Percentiles rank a stretch among this genome's conserved stretches.
Evolutionary conservation across 768 basidiomycete genomes (phyloP).

Genomic region (Rhodotorula toruloides): DNA sequence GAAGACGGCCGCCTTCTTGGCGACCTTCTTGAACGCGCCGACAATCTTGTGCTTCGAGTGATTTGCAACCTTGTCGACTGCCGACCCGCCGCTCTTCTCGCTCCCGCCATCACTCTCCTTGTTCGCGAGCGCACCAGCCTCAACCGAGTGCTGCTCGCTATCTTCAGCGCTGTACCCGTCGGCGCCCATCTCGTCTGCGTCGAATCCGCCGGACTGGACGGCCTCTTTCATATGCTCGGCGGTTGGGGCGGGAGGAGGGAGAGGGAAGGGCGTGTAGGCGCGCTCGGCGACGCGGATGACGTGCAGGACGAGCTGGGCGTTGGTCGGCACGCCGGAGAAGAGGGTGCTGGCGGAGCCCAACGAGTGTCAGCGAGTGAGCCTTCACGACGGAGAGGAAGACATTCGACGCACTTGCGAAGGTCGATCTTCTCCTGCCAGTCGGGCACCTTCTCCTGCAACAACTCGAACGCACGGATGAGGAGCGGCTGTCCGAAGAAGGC

Average conservation of each 20-base stretch:
- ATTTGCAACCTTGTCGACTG: background rate
- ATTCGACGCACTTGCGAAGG: slow-evolving; percentile 45
- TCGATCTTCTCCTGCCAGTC: slow-evolving; percentile 49
- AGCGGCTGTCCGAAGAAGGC: slow-evolving; percentile 49
- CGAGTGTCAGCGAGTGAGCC: background rate
- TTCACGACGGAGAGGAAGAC: background rate
- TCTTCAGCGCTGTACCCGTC: background rate
- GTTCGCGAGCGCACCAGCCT: slow-evolving; percentile 27
- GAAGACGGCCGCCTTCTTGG: slow-evolving; percentile 48
- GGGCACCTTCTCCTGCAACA: slow-evolving; percentile 46
- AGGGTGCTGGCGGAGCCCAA: slow-evolving; percentile 45
- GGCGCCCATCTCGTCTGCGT: slow-evolving; percentile 20
- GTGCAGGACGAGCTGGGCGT: slow-evolving; percentile 48
- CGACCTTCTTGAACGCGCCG: slow-evolving; percentile 44
- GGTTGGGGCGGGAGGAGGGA: slow-evolving; percentile 40
- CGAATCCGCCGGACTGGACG: slow-evolving; percentile 44
- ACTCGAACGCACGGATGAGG: slow-evolving; percentile 42
- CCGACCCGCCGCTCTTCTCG: background rate
- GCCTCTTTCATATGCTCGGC: slow-evolving; percentile 45
- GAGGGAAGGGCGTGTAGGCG: slow-evolving; percentile 38
- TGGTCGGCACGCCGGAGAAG: slow-evolving; percentile 48
- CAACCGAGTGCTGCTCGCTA: slow-evolving; percentile 10
- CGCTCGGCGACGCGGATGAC: slow-evolving; percentile 47
- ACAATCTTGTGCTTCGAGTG: slow-evolving; percentile 42
- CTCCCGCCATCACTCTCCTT: background rate